phyloP scores from a whole-genome alignment of 495 filamentous ascomycete species.

The Lasiosphaeris hirsuta region DNA sequence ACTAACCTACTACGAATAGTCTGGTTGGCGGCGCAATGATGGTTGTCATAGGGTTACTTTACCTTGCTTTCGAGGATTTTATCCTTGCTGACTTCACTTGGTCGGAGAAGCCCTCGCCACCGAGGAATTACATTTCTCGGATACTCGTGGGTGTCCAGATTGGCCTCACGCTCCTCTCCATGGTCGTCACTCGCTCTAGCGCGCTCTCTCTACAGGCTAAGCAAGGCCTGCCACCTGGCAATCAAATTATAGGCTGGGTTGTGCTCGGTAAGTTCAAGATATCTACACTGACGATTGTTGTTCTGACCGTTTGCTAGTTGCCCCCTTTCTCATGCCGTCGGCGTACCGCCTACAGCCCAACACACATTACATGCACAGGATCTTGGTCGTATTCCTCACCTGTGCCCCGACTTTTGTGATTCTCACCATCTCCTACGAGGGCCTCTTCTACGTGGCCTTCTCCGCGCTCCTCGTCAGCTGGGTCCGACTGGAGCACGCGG shows the following conservation, averaged over 20 bases:
- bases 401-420: slow-evolving; percentile 94
- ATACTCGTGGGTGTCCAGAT: slow-evolving; percentile 50
- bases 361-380: slow-evolving; percentile 83
- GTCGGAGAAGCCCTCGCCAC: slow-evolving; percentile 22
- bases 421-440: slow-evolving; percentile 96
- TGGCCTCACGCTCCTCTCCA: slow-evolving; percentile 79
- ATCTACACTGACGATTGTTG: no score
- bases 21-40: slow-evolving; percentile 74
- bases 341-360: slow-evolving; percentile 78
- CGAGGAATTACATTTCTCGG: slow-evolving; percentile 33
- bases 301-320: slow-evolving; percentile 44
- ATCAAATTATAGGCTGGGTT: slow-evolving; percentile 82
- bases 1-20: slow-evolving; percentile 46
- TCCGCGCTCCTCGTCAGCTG: slow-evolving; percentile 79
- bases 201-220: slow-evolving; percentile 79
- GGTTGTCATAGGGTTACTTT: slow-evolving; percentile 72
- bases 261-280: slow-evolving; percentile 62
- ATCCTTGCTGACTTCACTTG: slow-evolving; percentile 51
- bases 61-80: slow-evolving; percentile 76
- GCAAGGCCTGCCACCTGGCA: slow-evolving; percentile 81
- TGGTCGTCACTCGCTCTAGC: slow-evolving; percentile 82
- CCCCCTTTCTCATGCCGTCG: slow-evolving; percentile 77
- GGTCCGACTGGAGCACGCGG: slow-evolving; percentile 83
- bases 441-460: slow-evolving; percentile 92
- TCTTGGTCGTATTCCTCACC: slow-evolving; percentile 86